Percentiles rank a stretch among this genome's conserved stretches.
Conservation (phyloP, 805 yeast species). For the Teunomyces lycoperdinae region DNA sequence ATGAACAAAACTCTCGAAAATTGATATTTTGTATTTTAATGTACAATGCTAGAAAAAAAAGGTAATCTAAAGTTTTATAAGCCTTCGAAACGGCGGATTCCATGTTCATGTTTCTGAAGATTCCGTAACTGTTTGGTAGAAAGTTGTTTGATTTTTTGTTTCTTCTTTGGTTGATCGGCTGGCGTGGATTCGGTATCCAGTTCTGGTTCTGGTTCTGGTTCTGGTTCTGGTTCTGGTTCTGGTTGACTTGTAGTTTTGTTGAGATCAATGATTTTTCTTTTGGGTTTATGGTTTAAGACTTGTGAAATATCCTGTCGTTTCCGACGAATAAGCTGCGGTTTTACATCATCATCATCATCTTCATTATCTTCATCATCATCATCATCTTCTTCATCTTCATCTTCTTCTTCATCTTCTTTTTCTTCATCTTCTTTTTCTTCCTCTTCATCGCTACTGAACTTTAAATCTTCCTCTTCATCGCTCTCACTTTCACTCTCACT, state of each 20-base stretch:
- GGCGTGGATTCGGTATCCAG: neutral
- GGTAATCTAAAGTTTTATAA: slow-evolving; percentile 25
- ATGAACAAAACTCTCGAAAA: neutral
- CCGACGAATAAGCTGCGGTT: slow-evolving; percentile 12
- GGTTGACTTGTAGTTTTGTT: slow-evolving; percentile 15
- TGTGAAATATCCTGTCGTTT: slow-evolving; percentile 8
- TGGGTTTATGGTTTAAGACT: slow-evolving; percentile 14
- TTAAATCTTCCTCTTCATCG: slow-evolving; percentile 7
- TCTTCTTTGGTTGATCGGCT: slow-evolving; percentile 19
- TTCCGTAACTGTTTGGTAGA: slow-evolving; percentile 47
- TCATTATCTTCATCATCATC: slow-evolving; percentile 11
- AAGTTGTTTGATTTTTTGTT: slow-evolving; percentile 27
- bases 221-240: slow-evolving; percentile 10
- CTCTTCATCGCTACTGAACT: slow-evolving; percentile 7
- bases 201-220: neutral
- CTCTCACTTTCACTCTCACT: slow-evolving; percentile 18
- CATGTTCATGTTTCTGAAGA: slow-evolving; percentile 55
- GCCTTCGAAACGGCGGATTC: slow-evolving; percentile 64
- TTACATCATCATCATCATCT: slow-evolving; percentile 6
- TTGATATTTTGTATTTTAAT: neutral
- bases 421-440: slow-evolving; percentile 7
- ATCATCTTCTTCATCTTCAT: slow-evolving; percentile 9
- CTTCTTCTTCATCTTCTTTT: slow-evolving; percentile 8
- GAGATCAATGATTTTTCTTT: slow-evolving; percentile 16
- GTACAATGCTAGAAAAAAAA: too few species aligned